Evolutionary conservation across 78 protist species (phyloP), one percentile per base, ranked within the genome.

Genomic region (Polysphondylium violaceum): DNA sequence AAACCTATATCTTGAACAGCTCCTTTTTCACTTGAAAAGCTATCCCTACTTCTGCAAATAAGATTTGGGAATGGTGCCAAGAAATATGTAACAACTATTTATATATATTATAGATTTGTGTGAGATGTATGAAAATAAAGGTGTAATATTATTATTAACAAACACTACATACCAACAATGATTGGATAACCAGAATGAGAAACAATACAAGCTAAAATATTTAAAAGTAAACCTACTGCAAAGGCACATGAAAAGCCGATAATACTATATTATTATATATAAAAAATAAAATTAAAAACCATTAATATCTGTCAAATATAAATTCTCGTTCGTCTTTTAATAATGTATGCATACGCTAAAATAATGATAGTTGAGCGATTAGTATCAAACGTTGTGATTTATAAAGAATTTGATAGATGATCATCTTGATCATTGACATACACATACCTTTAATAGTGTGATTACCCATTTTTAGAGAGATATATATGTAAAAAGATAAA

Each of bases 181-280:
- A 83, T 83, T 43, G 90, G 90, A 23, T 55, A 83, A 25, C 90
- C 90, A 27, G 90, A 69, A 12, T 83, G 72, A 43, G 90, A 83
- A 21, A 83, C 60, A 29, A 83, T 61, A 41, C 90, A 83, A 69
- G 90, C 76, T 58, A 83, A 69, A 53, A 83, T 83, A 83, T 83
- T 83, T 17, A 83, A 53, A 29, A 83, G 53, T 35, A 83, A 41
- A 41, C 90, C 90, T 25, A 83, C 44, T 55, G 90, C 90, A 55
- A 83, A 83, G 67, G 90, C 76, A 40, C 90, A 83, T 14, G 90
- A 67, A 41, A 83, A 64, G 0, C 79, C 90, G 8, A 83, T 83
- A 40, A 83, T 69, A 9, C 90, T 83, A 59, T 33, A 75, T 29
- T 50, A 65, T 65, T 31, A 65, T 31, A 65, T n/a, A n/a, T n/a